A percentile compares a stretch with the other conserved stretches of the same genome.
Evolutionary conservation across 257 asterid species (phyloP).

Genomic region (Scutellaria baicalensis): DNA sequence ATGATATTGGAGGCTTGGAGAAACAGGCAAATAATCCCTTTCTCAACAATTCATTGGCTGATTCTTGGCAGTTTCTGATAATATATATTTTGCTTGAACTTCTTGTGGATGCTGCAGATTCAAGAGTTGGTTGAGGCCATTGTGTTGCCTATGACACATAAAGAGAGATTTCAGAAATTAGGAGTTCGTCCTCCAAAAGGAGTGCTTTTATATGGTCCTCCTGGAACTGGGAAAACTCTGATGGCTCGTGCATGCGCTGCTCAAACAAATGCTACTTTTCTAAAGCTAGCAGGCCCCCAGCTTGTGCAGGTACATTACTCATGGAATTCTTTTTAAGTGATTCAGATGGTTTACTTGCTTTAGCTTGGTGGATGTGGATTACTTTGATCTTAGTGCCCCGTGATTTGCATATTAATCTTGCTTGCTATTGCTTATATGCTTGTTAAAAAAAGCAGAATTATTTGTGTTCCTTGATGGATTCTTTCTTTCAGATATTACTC

Average conservation of each 20-base stretch:
- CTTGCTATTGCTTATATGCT: background rate
- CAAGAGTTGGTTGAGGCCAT: conserved; percentile 90
- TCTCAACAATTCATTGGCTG: background rate
- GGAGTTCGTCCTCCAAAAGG: conserved; percentile 93
- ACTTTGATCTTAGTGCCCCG: background rate
- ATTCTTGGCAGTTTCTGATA: background rate
- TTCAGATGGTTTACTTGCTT: conserved; percentile 7
- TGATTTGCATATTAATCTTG: background rate
- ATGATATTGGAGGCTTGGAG: conserved; percentile 94
- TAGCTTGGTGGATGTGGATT: background rate
- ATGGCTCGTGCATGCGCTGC: conserved; percentile 99
- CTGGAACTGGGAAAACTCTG: conserved; percentile 84
- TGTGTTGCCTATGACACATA: conserved; percentile 86
- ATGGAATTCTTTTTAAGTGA: background rate
- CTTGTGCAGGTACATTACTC: conserved; percentile 66
- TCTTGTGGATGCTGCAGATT: conserved; percentile 39
- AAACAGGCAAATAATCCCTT: conserved; percentile 53
- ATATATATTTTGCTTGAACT: background rate
- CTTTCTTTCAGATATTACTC: background rate
- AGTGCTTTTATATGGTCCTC: conserved; percentile 83
- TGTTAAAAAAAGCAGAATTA: background rate
- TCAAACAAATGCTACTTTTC: conserved; percentile 91
- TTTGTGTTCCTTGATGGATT: background rate
- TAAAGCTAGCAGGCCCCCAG: conserved; percentile 91
- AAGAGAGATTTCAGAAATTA: conserved; percentile 72